Base-by-base conservation (phyloP, 1,139 yeast genomes). In the Saccharomyces uvarum region DNA sequence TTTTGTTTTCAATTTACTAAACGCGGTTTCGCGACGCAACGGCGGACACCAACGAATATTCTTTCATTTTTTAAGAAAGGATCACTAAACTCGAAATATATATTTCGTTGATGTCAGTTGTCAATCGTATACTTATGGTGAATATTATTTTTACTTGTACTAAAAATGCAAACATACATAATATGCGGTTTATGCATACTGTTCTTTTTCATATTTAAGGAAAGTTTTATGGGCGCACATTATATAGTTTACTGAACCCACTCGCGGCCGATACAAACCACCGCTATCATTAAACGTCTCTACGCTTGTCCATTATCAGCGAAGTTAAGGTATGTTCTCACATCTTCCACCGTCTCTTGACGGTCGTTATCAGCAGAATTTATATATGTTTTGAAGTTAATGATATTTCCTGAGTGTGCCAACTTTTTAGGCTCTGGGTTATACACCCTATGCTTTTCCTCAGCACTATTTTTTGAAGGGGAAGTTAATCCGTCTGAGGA, bases 291-390 rank as follows among this genome's bases (percentile, higher is more conserved):
- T n/a, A 29, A 29, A 29, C 32, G 32, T 14, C 41, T 38, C 44
- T 38, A 38, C 11, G 24, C 13, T 38, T 48, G 19, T 14, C 38
- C 52, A 44, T 54, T 48, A 29, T 59, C 62, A 11, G 59, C 60
- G 52, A 54, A 62, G 32, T 57, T 57, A 32, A 62, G 51, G 48
- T 60, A 62, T 47, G 61, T 57, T 31, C 56, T 57, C 21, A 61
- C 58, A 31, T 60, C 60, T 31, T 62, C 61, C 6, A 57, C 51
- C 9, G 63, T 60, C 4, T 57, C 59, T 24, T 26, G 38, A 31
- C 54, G 44, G 4, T 33, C 31, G 11, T 21, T 24, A 19, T 27
- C 13, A 4, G 24, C 27, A 2, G 48, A n/a, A 26, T 41, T 50
- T 14, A 54, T 13, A 50, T 51, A 51, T 7, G 52, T 48, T 47